Evolutionary conservation across 768 basidiomycete genomes (phyloP).

Genomic region (Lyophyllum shimeji): DNA sequence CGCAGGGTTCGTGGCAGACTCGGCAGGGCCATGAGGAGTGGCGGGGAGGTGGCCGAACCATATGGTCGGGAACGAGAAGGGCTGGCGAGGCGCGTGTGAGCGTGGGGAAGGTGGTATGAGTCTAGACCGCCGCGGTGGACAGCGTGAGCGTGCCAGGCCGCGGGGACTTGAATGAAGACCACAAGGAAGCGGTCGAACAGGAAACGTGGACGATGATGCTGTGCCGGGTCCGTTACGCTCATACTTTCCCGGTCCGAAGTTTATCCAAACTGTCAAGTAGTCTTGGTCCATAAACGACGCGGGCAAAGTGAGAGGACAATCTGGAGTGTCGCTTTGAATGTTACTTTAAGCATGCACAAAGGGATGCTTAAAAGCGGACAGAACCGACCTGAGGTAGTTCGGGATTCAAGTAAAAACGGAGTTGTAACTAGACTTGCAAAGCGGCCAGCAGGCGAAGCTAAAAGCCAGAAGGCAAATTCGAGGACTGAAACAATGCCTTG

Average conservation of each 20-base stretch:
- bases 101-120: not conserved
- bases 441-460: not conserved
- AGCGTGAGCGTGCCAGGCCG: not conserved
- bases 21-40: slow-evolving; percentile 2
- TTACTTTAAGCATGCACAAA: not conserved
- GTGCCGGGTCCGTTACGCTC: not conserved
- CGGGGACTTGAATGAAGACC: slow-evolving; percentile 1
- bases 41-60: not conserved
- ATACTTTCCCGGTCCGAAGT: not conserved
- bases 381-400: not conserved
- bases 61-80: slow-evolving; percentile 1
- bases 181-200: not conserved
- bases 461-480: not conserved
- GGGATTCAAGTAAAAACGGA: not conserved
- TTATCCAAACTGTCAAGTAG: not conserved
- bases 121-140: not conserved
- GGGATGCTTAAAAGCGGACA: not conserved
- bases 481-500: not conserved
- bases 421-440: not conserved
- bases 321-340: not conserved
- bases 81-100: not conserved
- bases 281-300: not conserved
- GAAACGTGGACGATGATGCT: not conserved
- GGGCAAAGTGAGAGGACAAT: not conserved
- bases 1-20: slow-evolving; percentile 3